Evolutionary conservation across 805 yeast genomes (phyloP).

Genomic region (Saccharomycopsis sp.): DNA sequence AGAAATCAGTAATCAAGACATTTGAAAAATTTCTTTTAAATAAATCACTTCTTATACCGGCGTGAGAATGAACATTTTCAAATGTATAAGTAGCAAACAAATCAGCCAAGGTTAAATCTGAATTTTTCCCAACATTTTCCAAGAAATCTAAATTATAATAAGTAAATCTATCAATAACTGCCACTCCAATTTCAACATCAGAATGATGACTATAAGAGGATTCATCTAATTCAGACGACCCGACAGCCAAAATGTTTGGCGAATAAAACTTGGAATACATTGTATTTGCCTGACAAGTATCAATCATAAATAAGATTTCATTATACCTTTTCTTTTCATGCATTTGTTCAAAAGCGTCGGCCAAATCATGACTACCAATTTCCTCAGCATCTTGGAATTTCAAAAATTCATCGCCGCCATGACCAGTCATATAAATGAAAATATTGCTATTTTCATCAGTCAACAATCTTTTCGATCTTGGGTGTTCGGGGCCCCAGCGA

Average conservation of each 20-base stretch:
- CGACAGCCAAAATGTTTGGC: slow-evolving; percentile 88
- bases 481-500: slow-evolving; percentile 92
- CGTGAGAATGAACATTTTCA: slow-evolving; percentile 81
- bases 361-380: slow-evolving; percentile 88
- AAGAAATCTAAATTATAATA: slow-evolving; percentile 83
- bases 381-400: slow-evolving; percentile 99
- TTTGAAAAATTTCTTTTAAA: slow-evolving; percentile 58
- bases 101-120: slow-evolving; percentile 71
- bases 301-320: slow-evolving; percentile 95
- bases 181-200: slow-evolving; percentile 93
- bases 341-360: slow-evolving; percentile 97
- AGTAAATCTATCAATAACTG: slow-evolving; percentile 95
- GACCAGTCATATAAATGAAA: slow-evolving; percentile 94
- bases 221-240: slow-evolving; percentile 82
- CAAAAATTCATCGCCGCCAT: slow-evolving; percentile 95
- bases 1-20: slow-evolving; percentile 84
- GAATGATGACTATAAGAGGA: slow-evolving; percentile 94
- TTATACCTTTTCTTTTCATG: slow-evolving; percentile 91
- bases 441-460: slow-evolving; percentile 94
- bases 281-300: slow-evolving; percentile 97
- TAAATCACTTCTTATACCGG: slow-evolving; percentile 85
- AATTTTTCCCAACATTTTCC: slow-evolving; percentile 72
- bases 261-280: slow-evolving; percentile 91
- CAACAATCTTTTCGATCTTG: slow-evolving; percentile 80
- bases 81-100: slow-evolving; percentile 78